These are phyloP conservation scores for Alternaria ventricosa DNA, from an alignment of 2,329 filamentous ascomycete species.

Conservation along the genomic window DNA sequence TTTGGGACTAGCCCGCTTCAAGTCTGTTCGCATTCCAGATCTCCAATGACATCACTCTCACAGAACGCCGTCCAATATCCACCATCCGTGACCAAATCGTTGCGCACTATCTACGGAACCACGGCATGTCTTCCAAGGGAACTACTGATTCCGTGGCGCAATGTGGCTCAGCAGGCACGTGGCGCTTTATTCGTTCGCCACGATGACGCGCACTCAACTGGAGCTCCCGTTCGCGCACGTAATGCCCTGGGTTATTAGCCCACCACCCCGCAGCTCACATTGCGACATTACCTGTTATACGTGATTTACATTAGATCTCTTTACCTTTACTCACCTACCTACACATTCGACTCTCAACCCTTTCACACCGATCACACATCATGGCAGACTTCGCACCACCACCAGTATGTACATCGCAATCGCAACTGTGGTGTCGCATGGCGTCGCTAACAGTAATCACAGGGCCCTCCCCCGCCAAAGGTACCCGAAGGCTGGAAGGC, in stretches of 20 bases:
- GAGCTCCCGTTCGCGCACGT: conserved; percentile 10
- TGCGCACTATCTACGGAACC: neutral
- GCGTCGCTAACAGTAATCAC: conserved; percentile 10
- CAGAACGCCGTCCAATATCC: neutral
- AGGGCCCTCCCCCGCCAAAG: conserved; percentile 63
- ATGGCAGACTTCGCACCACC: conserved; percentile 49
- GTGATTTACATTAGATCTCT: neutral
- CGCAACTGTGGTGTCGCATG: conserved; percentile 3
- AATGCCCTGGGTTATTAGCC: conserved; percentile 17
- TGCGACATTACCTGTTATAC: conserved; percentile 3
- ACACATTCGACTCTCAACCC: neutral
- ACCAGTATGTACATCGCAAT: conserved; percentile 28
- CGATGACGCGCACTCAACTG: conserved; percentile 29
- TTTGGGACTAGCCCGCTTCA: neutral
- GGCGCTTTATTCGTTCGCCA: conserved; percentile 18
- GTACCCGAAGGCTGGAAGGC: conserved; percentile 84
- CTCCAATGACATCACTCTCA: conserved; percentile 4
- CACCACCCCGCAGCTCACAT: conserved; percentile 14
- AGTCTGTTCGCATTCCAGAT: neutral
- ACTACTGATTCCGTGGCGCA: neutral
- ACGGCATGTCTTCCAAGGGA: neutral
- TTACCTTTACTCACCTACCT: neutral
- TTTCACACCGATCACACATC: neutral
- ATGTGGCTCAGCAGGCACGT: conserved; percentile 23
- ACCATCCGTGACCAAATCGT: neutral